phyloP scores from a whole-genome alignment of 768 basidiomycete genomes.

The Suillus plorans region DNA sequence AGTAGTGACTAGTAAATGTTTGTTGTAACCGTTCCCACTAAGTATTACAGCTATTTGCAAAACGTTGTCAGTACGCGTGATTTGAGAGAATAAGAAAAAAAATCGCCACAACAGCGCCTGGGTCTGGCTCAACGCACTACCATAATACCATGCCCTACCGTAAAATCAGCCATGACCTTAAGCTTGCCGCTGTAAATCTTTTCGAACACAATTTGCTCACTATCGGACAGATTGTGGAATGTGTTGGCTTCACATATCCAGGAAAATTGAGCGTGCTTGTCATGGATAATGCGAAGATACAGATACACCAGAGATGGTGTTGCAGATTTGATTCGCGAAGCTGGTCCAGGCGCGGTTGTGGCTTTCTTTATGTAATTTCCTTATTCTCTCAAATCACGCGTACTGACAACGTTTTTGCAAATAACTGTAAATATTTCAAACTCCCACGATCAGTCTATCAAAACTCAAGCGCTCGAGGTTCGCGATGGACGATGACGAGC shows the following conservation, averaged over 20 bases:
- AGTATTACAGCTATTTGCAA: no score
- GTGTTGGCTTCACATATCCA: constrained; percentile 30
- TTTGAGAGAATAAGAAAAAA: no score
- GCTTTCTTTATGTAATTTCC: no score
- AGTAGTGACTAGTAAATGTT: no score
- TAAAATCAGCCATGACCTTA: neutral
- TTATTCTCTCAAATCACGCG: neutral
- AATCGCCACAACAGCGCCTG: no score
- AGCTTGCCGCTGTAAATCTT: constrained; percentile 4
- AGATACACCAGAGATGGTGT: constrained; percentile 17
- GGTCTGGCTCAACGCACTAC: no score
- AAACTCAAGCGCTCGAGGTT: neutral
- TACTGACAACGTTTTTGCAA: neutral
- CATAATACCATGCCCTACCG: neutral
- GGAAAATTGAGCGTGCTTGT: constrained; percentile 36
- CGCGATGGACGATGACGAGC: constrained; percentile 40
- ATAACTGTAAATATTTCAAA: neutral
- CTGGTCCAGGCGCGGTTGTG: no score
- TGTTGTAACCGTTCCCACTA: no score
- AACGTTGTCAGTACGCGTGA: no score
- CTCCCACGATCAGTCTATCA: constrained; percentile 2
- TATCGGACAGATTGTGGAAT: constrained; percentile 21
- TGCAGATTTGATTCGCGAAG: no score
- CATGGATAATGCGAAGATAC: constrained; percentile 38
- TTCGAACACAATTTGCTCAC: neutral